phyloP scores from a whole-genome alignment of 495 filamentous ascomycete genomes.

The Chaetomium fimeti region DNA sequence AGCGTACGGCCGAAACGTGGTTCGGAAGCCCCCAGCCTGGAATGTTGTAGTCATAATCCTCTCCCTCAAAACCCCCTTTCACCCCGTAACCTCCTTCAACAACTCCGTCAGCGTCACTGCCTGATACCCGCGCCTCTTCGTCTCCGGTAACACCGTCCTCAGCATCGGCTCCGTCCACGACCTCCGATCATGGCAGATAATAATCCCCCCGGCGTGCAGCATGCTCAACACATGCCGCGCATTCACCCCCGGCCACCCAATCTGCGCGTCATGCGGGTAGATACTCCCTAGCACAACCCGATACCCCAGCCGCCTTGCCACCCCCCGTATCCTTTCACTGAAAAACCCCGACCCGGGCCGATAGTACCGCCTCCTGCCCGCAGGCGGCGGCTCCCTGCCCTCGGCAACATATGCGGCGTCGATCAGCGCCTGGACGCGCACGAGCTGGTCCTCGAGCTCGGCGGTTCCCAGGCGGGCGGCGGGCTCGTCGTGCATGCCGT shows the following conservation, averaged over 20 bases:
- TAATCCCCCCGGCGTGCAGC: conserved; percentile 69
- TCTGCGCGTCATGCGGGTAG: conserved; percentile 84
- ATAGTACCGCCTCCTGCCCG: conserved; percentile 55
- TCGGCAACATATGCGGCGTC: conserved; percentile 53
- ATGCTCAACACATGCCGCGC: conserved; percentile 77
- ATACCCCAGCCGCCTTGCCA: conserved; percentile 58
- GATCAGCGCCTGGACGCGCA: conserved; percentile 50
- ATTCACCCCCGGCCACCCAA: conserved; percentile 65
- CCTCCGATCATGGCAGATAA: conserved; percentile 80
- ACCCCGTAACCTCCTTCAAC: conserved; percentile 42
- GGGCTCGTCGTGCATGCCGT: conserved; percentile 82
- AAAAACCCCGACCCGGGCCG: conserved; percentile 82
- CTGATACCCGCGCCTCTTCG: conserved; percentile 64
- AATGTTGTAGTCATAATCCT: neutral
- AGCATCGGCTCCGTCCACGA: conserved; percentile 78
- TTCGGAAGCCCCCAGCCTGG: neutral
- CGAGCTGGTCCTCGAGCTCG: conserved; percentile 46
- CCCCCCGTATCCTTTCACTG: conserved; percentile 59
- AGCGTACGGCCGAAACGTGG: neutral
- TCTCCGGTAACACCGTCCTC: conserved; percentile 63
- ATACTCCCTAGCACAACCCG: conserved; percentile 72
- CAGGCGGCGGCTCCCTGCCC: conserved; percentile 27
- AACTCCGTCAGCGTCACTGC: conserved; percentile 67
- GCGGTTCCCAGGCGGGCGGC: conserved; percentile 48
- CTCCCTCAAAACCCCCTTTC: neutral